Evolutionary conservation across 345 rosid genomes (phyloP).

Genomic region (Kernera saxatilis): DNA sequence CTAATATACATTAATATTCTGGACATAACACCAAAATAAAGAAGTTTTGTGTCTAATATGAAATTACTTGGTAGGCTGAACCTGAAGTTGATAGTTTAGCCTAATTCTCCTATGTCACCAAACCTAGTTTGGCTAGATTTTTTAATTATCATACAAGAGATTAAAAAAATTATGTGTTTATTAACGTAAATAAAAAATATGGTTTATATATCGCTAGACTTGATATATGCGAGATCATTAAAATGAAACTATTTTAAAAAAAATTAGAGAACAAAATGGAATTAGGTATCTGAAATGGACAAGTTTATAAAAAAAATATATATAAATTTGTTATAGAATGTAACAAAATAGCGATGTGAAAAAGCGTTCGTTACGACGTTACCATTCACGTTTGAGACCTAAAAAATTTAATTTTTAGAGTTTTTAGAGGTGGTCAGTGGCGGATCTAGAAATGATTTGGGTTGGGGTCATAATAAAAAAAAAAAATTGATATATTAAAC

Average conservation of each 20-base stretch:
- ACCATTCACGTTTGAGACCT: not conserved
- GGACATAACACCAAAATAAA: not conserved
- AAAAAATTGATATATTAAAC: too few species aligned
- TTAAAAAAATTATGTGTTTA: not conserved
- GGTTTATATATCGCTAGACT: not conserved
- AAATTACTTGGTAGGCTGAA: not conserved
- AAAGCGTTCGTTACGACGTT: not conserved
- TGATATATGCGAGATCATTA: not conserved
- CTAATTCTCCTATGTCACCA: not conserved
- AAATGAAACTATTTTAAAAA: not conserved
- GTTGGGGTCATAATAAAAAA: too few species aligned
- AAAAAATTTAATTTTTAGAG: not conserved
- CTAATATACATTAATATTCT: not conserved
- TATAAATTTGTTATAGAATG: not conserved
- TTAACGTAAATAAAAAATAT: too few species aligned
- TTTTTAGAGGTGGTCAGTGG: too few species aligned
- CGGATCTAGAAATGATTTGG: too few species aligned
- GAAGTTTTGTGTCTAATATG: not conserved
- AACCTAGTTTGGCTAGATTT: not conserved
- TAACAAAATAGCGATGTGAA: not conserved
- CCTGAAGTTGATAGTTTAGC: slow-evolving; percentile 12
- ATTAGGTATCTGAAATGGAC: slow-evolving; percentile 1
- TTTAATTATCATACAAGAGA: not conserved
- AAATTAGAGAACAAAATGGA: not conserved
- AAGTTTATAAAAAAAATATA: not conserved